Evolutionary conservation across 1,139 yeast species (phyloP), one percentile per base, ranked within the genome.

Genomic region (Martiniozyma asiatica): DNA sequence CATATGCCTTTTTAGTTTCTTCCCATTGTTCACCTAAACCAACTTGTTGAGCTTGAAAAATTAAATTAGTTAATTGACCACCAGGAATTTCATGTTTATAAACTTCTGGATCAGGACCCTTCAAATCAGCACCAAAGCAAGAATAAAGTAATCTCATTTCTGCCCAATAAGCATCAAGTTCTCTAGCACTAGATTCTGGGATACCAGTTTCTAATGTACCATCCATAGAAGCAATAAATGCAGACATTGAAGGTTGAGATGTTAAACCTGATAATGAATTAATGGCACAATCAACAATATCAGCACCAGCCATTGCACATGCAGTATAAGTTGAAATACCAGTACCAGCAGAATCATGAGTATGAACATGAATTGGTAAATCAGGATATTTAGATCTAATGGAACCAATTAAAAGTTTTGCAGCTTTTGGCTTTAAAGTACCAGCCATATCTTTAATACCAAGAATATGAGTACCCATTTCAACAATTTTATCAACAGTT

Each of bases 371-470:
- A 51, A 89, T 87, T 44, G 97, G 96, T 52, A 92, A 68, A 50
- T 82, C 73, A 32, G 99, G 98, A 59, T 82, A 84, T 58, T 71
- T 77, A 38, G 71, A 72, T 59, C 98, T 76, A 45, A 89, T 73
- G 20, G 82, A 63, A 36, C 89, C 74, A 48, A 89, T 68, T 53
- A 89, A 72, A 33, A 76, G 43, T 33, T 68, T 73, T 26, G 98
- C 98, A 39, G 98, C 98, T 39, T 73, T 68, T 37, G 99, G 98
- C 61, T 89, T 87, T 64, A 89, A 60, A 38, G 97, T 87, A 63
- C 99, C 99, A 32, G 99, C 99, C 99, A 89, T 89, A 62, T 89
- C 99, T 62, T 89, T 89, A 54, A 89, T 89, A 59, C 97, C 98
- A 48, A 89, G 68, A 51, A 89, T 73, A 58, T 89, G 98, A 29